Evolutionary conservation across 139 green algal species (phyloP), one percentile per base, ranked within the genome.

Genomic region (Spirogloea muscicola): DNA sequence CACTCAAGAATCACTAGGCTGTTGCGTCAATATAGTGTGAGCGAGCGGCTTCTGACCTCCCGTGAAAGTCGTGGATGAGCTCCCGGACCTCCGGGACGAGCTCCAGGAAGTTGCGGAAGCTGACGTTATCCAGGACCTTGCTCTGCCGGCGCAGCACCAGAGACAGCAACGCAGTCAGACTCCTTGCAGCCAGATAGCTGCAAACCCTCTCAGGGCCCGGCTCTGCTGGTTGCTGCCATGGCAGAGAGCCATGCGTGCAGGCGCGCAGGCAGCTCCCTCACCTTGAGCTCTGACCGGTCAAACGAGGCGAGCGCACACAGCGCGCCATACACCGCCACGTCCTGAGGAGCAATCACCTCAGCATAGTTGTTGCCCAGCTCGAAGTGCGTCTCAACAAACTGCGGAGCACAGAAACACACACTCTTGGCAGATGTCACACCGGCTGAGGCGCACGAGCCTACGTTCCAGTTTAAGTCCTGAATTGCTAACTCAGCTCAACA

Each of bases 41-140:
- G n/a, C n/a, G n/a, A n/a, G n/a, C n/a, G n/a, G n/a, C n/a, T 16
- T 9, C 64, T 13, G 42, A 76, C 75, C 75, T 85, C 16, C 69
- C 51, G 58, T 94, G 89, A 74, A 96, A 96, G 68, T 93, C 86
- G 29, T 89, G 29, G 6, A 97, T 81, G 64, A 91, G 48, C 63
- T 97, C 91, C 2, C 91, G 85, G 58, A 97, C 87, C 80, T 96
- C 87, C 3, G 93, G 88, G 63, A 89, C 79, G n/a, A 88, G 68
- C 81, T 96, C 89, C 63, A 98, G 81, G n/a, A 93, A 84, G 69
- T 96, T 90, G n/a, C 89, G 80, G 83, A 97, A 97, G 0, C 27
- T 73, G 7, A 91, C 82, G 74, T 86, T 91, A 81, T 90, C 73
- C 21, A 97, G 85, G n/a, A 96, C 78, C 4, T 77, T 72, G 58